Base-by-base conservation (phyloP, 2,329 filamentous ascomycete species). In the Fusarium camptoceras region DNA sequence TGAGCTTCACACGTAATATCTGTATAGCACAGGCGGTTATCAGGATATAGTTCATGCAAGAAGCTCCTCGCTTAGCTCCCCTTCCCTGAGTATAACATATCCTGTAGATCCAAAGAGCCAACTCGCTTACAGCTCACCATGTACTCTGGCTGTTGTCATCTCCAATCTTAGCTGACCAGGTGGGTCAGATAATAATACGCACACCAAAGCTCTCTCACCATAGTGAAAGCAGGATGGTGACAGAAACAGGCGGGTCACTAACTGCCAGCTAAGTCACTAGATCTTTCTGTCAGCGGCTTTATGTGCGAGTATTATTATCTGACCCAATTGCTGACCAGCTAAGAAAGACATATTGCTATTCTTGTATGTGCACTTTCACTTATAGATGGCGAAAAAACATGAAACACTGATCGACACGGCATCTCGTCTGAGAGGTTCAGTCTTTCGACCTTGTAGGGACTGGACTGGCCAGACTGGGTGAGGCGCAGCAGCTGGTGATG, bases 371-470 rank as follows among this genome's bases (percentile, higher is more conserved):
- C 18, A 55, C 43, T 12, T 68, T 24, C 16, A 57, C 43, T 50
- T 39, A 44, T 44, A 46, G 64, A 67, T 54, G 64, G 51, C 55
- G 30, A 57, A 68, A 68, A 66, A 62, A 69, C 24, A 54, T 71
- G 68, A 71, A 71, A 71, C 68, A 62, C 48, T 65, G 68, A 69
- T 71, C 64, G 48, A 60, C 68, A 54, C 64, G 59, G 64, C 58
- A 53, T 42, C 51, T 55, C 59, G 41, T 49, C 68, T 71, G 64
- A 64, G 58, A 64, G 61, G 58, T 51, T 46, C 20, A 58, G 49
- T 49, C 54, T 56, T 27, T 50, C 30, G 60, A n/a, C 10, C 24
- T 53, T 53, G 31, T 43, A 48, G 48, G 55, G 56, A 71, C 47
- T 69, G 53, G 68, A 53, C 64, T 49, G 34, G 34, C 34, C n/a